Evolutionary conservation across 768 basidiomycete genomes (phyloP), one percentile per base, ranked within the genome.

Genomic region (Boletus sp.): DNA sequence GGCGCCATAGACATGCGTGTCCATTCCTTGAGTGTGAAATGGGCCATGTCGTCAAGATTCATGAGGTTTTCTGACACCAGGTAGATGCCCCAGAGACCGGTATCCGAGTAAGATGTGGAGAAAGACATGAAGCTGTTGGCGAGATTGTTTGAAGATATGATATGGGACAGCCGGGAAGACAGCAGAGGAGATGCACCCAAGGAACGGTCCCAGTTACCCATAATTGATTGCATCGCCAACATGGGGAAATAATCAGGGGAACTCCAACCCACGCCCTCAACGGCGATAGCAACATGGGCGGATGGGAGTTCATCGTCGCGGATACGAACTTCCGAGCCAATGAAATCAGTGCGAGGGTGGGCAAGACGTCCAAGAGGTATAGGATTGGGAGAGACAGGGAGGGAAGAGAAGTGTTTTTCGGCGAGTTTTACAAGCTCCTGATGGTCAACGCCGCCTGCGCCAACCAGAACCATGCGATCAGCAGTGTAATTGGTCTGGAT

Each of bases 51-150:
- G 67, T 98, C 96, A 44, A 98, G 80, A 78, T 95, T 94, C 77
- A 83, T 81, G 52, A 94, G 69, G 81, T 98, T 98, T 82, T 99
- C 97, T 17, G 92, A 86, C 57, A 95, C 92, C 53, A 97, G 77
- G 81, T 99, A 98, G 75, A 98, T 93, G 66, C 96, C 96, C 97
- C 96, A 99, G 35, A 98, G 85, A 56, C 97, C 97, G 18, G 95
- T 98, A 75, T 99, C 97, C 7, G 94, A 94, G 80, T 99, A 99
- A 7, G 90, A 93, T 2, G 96, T 98, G 17, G 94, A 96, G 87
- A 98, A 99, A 52, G 90, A 92, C 92, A 98, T 96, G 89, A 91
- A 99, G 56, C 90, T 93, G 81, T 98, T 99, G 69, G 97, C 97
- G 70, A 98, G 92, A 81, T 92, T 91, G 83, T 98, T 87, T 52